Conservation (phyloP, 1,139 yeast genomes). For the Trichomonascaceae sp. region DNA sequence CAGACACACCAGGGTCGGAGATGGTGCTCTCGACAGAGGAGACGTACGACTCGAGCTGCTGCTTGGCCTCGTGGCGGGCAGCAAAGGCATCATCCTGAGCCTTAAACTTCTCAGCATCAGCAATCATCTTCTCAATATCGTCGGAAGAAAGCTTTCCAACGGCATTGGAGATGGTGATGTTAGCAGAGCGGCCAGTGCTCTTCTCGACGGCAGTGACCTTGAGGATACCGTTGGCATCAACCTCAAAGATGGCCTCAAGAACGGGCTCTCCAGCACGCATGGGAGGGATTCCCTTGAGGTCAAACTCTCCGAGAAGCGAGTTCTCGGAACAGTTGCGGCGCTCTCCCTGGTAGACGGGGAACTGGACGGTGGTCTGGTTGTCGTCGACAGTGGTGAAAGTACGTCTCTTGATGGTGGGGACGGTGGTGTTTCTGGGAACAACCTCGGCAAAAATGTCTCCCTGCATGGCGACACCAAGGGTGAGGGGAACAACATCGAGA, state of each 20-base stretch:
- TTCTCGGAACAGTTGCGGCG: constrained; percentile 99
- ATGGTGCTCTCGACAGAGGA: constrained; percentile 93
- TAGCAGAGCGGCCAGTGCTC: constrained; percentile 98
- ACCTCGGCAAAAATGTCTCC: constrained; percentile 98
- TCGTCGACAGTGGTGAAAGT: constrained; percentile 99
- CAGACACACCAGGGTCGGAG: constrained; percentile 96
- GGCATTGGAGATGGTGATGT: constrained; percentile 99
- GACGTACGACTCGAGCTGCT: constrained; percentile 98
- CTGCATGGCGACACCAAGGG: constrained; percentile 99
- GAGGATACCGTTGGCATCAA: constrained; percentile 99
- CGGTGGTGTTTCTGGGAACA: constrained; percentile 99
- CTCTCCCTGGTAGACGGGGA: constrained; percentile 99
- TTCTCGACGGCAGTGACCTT: constrained; percentile 99
- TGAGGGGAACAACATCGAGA: constrained; percentile 97
- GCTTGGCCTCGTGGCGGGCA: constrained; percentile 99
- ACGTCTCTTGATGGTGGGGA: constrained; percentile 99
- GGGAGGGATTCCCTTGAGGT: constrained; percentile 98
- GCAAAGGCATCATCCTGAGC: constrained; percentile 98
- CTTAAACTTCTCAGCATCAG: constrained; percentile 98
- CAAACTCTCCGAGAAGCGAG: constrained; percentile 99
- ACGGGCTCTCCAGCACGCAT: constrained; percentile 99
- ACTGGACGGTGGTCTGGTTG: constrained; percentile 98
- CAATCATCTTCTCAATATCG: constrained; percentile 97
- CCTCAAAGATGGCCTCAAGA: constrained; percentile 98
- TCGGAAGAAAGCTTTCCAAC: constrained; percentile 97